These are phyloP conservation scores for Alternaria conjuncta DNA, from an alignment of 2,329 filamentous ascomycete genomes.

Conservation along the genomic window DNA sequence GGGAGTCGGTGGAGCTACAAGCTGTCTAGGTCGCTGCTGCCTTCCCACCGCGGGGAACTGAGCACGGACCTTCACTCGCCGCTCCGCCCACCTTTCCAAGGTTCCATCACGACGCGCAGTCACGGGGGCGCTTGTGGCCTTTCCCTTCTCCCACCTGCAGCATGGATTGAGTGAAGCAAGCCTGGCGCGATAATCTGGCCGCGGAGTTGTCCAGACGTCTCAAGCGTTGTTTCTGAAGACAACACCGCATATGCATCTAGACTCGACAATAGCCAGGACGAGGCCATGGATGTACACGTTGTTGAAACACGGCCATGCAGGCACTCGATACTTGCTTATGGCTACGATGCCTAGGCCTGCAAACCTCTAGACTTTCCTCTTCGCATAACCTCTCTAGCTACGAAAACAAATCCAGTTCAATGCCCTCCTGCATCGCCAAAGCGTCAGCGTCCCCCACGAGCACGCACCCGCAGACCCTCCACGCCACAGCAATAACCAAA, in stretches of 20 bases:
- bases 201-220: neutral
- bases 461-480: neutral
- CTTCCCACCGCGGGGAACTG: constrained; percentile 25
- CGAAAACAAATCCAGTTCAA: neutral
- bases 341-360: neutral
- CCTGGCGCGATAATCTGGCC: neutral
- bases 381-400: neutral
- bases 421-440: neutral
- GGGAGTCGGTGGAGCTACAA: constrained; percentile 16
- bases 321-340: neutral
- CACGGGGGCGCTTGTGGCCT: neutral
- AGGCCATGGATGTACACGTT: neutral
- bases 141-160: neutral
- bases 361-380: neutral
- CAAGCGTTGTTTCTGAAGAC: neutral
- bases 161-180: neutral
- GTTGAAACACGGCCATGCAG: neutral
- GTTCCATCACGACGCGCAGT: neutral
- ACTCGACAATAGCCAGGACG: neutral
- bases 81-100: neutral
- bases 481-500: neutral
- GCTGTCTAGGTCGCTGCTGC: constrained; percentile 21
- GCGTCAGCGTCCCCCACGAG: neutral
- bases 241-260: neutral
- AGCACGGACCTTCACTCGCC: constrained; percentile 2